A percentile compares a stretch with the other conserved stretches of the same genome.
Evolutionary conservation across 495 filamentous ascomycete genomes (phyloP).

Genomic region (Penicillium soppii): DNA sequence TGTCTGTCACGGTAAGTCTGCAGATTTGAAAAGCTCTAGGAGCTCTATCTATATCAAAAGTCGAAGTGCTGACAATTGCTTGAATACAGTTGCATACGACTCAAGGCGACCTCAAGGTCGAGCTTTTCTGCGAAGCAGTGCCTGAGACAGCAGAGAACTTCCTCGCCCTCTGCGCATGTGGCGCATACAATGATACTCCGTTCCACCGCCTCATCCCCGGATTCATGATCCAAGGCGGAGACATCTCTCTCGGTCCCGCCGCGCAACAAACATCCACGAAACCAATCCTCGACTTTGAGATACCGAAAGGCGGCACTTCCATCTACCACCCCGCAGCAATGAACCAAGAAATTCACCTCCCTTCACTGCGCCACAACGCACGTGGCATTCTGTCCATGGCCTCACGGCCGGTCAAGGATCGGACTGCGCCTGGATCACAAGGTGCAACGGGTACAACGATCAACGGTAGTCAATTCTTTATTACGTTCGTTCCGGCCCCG

Average conservation of each 20-base stretch:
- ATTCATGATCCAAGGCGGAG: conserved; percentile 93
- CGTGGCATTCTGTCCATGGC: conserved; percentile 91
- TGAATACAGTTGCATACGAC: conserved; percentile 86
- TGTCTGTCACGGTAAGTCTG: conserved; percentile 37
- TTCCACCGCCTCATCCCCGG: conserved; percentile 86
- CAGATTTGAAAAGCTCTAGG: background rate
- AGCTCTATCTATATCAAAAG: background rate
- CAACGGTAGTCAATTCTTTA: conserved; percentile 95
- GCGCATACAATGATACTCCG: conserved; percentile 82
- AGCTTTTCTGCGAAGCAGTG: conserved; percentile 92
- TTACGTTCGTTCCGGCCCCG: conserved; percentile 78
- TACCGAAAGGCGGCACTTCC: conserved; percentile 77
- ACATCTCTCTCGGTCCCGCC: conserved; percentile 61
- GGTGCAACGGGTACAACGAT: conserved; percentile 60
- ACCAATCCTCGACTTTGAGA: conserved; percentile 43
- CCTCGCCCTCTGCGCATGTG: conserved; percentile 87
- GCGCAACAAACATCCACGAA: conserved; percentile 41
- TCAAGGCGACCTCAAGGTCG: conserved; percentile 88
- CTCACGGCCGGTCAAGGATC: conserved; percentile 68
- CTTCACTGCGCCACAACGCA: conserved; percentile 78
- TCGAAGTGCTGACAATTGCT: conserved; percentile 15
- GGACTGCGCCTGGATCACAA: conserved; percentile 42
- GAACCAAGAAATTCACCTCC: conserved; percentile 85
- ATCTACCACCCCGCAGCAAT: conserved; percentile 77
- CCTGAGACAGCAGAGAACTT: conserved; percentile 97